Base-by-base conservation (phyloP, 805 yeast species). In the Saccharomycopsis schoenii region DNA sequence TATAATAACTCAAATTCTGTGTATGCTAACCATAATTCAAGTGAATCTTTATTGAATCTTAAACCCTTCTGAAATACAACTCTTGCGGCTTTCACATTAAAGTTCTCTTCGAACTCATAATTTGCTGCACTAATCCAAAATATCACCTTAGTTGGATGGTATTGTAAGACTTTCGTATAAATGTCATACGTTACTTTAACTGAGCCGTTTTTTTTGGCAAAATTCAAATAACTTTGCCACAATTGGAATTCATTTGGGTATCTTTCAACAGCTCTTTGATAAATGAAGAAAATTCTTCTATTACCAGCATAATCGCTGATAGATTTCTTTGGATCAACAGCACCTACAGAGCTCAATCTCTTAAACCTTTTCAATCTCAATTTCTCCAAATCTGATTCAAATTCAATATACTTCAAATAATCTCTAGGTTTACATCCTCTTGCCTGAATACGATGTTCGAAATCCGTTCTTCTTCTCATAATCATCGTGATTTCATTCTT, bases 51-150 rank as follows among this genome's bases (percentile, higher is more conserved):
- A 69, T 93, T 93, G 72, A 94, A 88, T 71, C 96, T 80, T 50
- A 94, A 77, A 39, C 87, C 96, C 66, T 88, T 83, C 72, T 92
- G 97, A 72, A 91, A 84, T 29, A 94, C 78, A 10, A 83, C 83
- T 72, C 99, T 81, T 24, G 97, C 92, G 55, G 96, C 92, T 69
- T 86, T 84, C 55, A 96, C 89, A 67, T 91, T 88, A 50, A 93
- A 88, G 72, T 94, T 90, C 36, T 81, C 82, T 67, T 93, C 97
- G 68, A 89, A 86, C 74, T 94, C 98, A 73, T 89, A 90, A 70
- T 89, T 89, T 37, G 97, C 97, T 25, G 97, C 97, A 68, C 89
- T 82, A 52, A 94, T 82, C 99, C 99, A 94, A 17, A 93, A 88
- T 67, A 86, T 88, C 1, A 90, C 82, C 69, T 92, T 88, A 52